Conservation (phyloP, 73 alveolate species). For the Stentor roeselii region DNA sequence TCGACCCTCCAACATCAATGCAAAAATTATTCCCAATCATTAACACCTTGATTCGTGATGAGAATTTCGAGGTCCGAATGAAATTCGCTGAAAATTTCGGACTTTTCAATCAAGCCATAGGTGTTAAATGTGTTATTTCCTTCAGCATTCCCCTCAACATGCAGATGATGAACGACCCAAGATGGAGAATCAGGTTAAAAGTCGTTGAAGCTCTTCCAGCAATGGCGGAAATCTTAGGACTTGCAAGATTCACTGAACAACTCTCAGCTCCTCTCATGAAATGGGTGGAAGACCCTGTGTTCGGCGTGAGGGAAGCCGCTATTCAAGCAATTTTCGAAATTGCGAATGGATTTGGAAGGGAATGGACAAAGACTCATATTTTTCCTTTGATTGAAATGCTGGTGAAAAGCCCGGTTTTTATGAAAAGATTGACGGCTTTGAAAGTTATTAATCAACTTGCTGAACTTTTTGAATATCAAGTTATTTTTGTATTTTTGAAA, state of each 20-base stretch:
- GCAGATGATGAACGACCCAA: slow-evolving; percentile 47
- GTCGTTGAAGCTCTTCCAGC: slow-evolving; percentile 49
- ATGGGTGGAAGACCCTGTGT: slow-evolving; percentile 56
- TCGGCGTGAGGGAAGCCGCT: slow-evolving; percentile 65
- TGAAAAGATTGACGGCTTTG: slow-evolving; percentile 51
- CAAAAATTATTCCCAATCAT: not conserved
- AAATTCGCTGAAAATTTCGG: slow-evolving; percentile 45
- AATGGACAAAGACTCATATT: slow-evolving; percentile 47
- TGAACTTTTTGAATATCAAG: slow-evolving; percentile 37
- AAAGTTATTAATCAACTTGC: slow-evolving; percentile 29
- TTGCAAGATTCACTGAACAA: slow-evolving; percentile 40
- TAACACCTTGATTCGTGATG: not conserved
- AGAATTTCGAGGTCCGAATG: slow-evolving; percentile 28
- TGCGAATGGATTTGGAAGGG: slow-evolving; percentile 42
- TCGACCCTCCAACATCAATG: not conserved
- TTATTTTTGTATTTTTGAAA: slow-evolving; percentile 45
- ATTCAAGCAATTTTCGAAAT: slow-evolving; percentile 40
- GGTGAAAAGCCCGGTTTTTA: slow-evolving; percentile 39
- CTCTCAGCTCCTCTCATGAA: slow-evolving; percentile 44
- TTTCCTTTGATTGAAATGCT: slow-evolving; percentile 46
- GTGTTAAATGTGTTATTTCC: slow-evolving; percentile 40
- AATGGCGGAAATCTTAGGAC: slow-evolving; percentile 45
- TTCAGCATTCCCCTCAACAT: slow-evolving; percentile 46
- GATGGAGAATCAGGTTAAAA: slow-evolving; percentile 61
- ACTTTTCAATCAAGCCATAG: slow-evolving; percentile 45